Evolutionary conservation across 1,284 basidiomycete species (phyloP).

Genomic region (Pseudozyma sp.): DNA sequence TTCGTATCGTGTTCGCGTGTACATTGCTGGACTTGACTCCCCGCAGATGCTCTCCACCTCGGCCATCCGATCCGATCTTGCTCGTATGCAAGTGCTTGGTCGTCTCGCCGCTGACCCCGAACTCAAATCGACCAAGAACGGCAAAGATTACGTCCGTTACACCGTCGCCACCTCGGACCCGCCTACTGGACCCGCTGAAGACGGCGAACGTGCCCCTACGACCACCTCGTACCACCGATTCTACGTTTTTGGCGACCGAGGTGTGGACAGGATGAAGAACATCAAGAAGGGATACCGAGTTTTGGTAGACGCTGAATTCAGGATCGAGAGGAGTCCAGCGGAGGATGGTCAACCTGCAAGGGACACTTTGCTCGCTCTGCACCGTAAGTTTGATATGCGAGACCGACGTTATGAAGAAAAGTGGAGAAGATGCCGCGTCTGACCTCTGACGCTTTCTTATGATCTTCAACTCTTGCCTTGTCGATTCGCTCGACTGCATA

Average conservation of each 20-base stretch:
- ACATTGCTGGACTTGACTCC: too few species aligned
- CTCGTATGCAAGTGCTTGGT: conserved; percentile 66
- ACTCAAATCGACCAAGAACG: conserved; percentile 59
- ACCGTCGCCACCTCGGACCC: conserved; percentile 64
- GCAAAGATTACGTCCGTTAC: conserved; percentile 68
- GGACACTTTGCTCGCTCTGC: conserved; percentile 53
- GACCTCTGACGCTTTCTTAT: too few species aligned
- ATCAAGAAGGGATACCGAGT: conserved; percentile 64
- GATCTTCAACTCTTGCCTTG: too few species aligned
- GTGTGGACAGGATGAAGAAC: conserved; percentile 56
- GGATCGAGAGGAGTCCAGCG: conserved; percentile 50
- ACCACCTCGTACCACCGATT: conserved; percentile 62
- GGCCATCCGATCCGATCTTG: conserved; percentile 46
- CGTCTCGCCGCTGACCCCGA: conserved; percentile 65
- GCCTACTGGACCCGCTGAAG: conserved; percentile 58
- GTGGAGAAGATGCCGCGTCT: too few species aligned
- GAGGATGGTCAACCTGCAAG: conserved; percentile 39
- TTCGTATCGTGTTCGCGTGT: neutral
- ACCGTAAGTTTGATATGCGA: conserved; percentile 27
- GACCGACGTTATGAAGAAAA: too few species aligned
- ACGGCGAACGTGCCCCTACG: conserved; percentile 38
- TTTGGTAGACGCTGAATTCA: conserved; percentile 64
- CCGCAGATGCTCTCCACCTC: conserved; percentile 59
- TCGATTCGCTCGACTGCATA: too few species aligned
- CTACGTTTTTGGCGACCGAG: conserved; percentile 61